Percentiles rank a stretch among this genome's conserved stretches.
Conservation (phyloP, 2,329 filamentous ascomycete species). For the Chalara sp. region DNA sequence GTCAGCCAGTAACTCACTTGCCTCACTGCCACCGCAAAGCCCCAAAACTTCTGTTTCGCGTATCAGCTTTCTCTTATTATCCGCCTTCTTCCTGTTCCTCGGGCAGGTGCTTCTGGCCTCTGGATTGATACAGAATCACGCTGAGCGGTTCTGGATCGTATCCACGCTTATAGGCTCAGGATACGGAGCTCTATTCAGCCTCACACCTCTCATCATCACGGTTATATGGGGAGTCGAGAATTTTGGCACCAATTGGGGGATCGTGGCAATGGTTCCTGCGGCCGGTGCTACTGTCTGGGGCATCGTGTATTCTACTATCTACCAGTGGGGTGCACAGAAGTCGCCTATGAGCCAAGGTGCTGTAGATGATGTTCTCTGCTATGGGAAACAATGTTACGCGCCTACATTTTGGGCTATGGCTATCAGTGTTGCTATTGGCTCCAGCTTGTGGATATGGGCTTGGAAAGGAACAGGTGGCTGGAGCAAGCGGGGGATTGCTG, state of each 20-base stretch:
- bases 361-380: constrained; percentile 59
- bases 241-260: constrained; percentile 96
- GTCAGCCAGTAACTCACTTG: constrained; percentile 22
- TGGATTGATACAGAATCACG: constrained; percentile 66
- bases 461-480: constrained; percentile 73
- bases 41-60: constrained; percentile 60
- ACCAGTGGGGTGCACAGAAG: constrained; percentile 58
- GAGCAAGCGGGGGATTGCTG: constrained; percentile 68
- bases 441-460: constrained; percentile 65
- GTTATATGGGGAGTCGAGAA: constrained; percentile 99
- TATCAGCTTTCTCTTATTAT: constrained; percentile 70
- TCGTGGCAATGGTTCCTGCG: constrained; percentile 87
- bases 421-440: constrained; percentile 70
- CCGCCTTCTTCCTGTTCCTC: constrained; percentile 64
- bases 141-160: constrained; percentile 77
- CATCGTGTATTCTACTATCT: constrained; percentile 75
- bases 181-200: constrained; percentile 85
- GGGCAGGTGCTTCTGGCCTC: constrained; percentile 75
- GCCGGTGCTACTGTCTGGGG: constrained; percentile 86
- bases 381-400: constrained; percentile 76
- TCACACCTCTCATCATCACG: constrained; percentile 88
- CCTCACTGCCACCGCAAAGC: constrained; percentile 32
- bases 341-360: constrained; percentile 30
- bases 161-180: constrained; percentile 81
- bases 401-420: constrained; percentile 82